A percentile compares a stretch with the other conserved stretches of the same genome.
phyloP scores from a whole-genome alignment of 1,284 basidiomycete genomes.

The Apiotrichum brassicae region DNA sequence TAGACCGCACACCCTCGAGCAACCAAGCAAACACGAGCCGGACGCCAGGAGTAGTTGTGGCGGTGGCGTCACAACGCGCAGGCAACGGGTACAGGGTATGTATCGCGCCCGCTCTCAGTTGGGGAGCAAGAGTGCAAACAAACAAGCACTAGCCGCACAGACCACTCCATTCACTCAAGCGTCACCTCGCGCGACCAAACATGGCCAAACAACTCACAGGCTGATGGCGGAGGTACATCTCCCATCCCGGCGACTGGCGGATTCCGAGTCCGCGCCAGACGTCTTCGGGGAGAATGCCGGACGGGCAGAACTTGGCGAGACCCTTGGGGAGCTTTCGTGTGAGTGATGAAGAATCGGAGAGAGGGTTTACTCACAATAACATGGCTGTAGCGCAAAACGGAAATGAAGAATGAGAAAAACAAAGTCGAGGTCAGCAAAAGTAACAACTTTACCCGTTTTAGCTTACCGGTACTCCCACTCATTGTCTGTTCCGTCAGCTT shows the following conservation, averaged over 20 bases:
- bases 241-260: conserved; percentile 47
- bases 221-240: conserved; percentile 49
- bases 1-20: background rate
- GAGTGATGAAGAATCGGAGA: background rate
- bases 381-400: conserved; percentile 37
- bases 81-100: no score
- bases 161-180: no score
- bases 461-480: conserved; percentile 47
- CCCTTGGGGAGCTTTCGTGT: conserved; percentile 41
- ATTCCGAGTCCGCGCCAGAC: conserved; percentile 47
- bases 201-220: no score
- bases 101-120: no score
- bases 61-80: no score
- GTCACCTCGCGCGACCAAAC: no score
- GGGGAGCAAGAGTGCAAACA: no score
- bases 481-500: conserved; percentile 28
- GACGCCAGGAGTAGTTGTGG: no score
- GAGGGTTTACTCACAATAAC: conserved; percentile 38
- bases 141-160: no score
- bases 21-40: no score
- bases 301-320: conserved; percentile 42
- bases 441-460: background rate
- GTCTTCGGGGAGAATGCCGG: conserved; percentile 44
- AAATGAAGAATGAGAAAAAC: background rate
- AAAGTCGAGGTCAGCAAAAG: background rate